Base-by-base conservation (phyloP, 179 eudicot genomes). In the Actinidia chinensis region DNA sequence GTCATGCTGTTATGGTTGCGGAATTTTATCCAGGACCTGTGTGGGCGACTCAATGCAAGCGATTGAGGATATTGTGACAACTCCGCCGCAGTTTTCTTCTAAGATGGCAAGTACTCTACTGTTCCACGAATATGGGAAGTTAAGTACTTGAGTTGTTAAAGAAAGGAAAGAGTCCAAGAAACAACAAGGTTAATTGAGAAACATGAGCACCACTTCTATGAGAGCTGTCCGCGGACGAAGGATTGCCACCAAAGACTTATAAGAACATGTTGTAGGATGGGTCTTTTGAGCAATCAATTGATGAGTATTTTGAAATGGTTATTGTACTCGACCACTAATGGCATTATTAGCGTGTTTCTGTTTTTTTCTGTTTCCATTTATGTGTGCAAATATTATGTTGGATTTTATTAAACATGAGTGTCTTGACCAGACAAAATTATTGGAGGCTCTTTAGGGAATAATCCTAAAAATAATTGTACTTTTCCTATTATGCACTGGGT, bases 1-100 rank as follows among this genome's bases (percentile, higher is more conserved):
- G 15, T 63, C 68, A 63, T 63, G 68, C 43, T 23, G 4, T 33
- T 63, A 63, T 63, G 42, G 42, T 28, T 63, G 22, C 42, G 5
- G 17, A 63, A 63, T 28, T 63, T 63, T 5, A 63, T 63, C 15
- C 40, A 5, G 68, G 42, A 6, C 42, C 28, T 63, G 68, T 63
- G 17, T 63, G 0, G 43, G 12, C 11, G 68, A 63, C 68, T 63
- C 68, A 14, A 63, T 63, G 43, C 17, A 28, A 15, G 43, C n/a
- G n/a, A n/a, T n/a, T n/a, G n/a, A n/a, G n/a, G n/a, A n/a, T n/a
- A 63, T 63, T 63, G 42, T 63, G 68, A 63, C 11, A 63, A 63
- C 9, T 14, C 43, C 4, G 17, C 42, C 7, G 17, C 17, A 25
- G 43, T 25, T 6, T 63, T 63, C 43, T 63, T 63, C 68, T 63